phyloP scores from a whole-genome alignment of 225 moss, liverwort and hornwort genomes.

The Polytrichum commune region DNA sequence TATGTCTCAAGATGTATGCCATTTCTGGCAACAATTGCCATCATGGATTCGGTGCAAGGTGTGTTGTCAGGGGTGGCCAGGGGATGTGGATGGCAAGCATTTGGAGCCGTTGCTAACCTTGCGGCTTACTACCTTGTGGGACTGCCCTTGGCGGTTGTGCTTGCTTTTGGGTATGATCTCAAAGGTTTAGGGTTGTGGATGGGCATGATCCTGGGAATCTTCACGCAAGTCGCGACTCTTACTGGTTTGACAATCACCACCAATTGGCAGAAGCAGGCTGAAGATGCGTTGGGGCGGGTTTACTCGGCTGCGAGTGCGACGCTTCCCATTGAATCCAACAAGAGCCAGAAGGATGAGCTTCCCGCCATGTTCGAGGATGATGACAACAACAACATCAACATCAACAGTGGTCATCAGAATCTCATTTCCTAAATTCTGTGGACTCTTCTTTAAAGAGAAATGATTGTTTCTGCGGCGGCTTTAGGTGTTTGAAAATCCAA shows the following conservation, averaged over 20 bases:
- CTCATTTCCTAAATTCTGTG: too few species aligned
- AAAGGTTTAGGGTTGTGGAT: conserved; percentile 44
- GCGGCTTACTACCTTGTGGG: conserved; percentile 38
- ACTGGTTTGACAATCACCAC: conserved; percentile 26
- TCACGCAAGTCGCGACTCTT: conserved; percentile 35
- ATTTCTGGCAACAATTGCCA: conserved; percentile 16
- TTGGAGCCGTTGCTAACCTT: conserved; percentile 33
- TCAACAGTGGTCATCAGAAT: too few species aligned
- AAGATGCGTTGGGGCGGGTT: conserved; percentile 31
- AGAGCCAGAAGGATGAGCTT: conserved; percentile 10
- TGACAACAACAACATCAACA: too few species aligned
- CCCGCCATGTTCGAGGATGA: not conserved
- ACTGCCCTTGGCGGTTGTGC: conserved; percentile 21
- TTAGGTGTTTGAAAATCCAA: too few species aligned
- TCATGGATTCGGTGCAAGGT: conserved; percentile 27
- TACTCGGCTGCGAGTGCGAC: conserved; percentile 14
- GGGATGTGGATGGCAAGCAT: conserved; percentile 41
- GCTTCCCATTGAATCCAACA: conserved; percentile 16
- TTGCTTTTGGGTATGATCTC: conserved; percentile 28
- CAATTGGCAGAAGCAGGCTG: conserved; percentile 65
- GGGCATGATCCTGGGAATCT: conserved; percentile 39
- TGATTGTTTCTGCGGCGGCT: too few species aligned
- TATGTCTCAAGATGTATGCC: conserved; percentile 26
- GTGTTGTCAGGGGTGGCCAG: conserved; percentile 36
- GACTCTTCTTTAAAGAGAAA: too few species aligned